Conservation (phyloP, 768 basidiomycete species). For the Solioccasus polychromus region DNA sequence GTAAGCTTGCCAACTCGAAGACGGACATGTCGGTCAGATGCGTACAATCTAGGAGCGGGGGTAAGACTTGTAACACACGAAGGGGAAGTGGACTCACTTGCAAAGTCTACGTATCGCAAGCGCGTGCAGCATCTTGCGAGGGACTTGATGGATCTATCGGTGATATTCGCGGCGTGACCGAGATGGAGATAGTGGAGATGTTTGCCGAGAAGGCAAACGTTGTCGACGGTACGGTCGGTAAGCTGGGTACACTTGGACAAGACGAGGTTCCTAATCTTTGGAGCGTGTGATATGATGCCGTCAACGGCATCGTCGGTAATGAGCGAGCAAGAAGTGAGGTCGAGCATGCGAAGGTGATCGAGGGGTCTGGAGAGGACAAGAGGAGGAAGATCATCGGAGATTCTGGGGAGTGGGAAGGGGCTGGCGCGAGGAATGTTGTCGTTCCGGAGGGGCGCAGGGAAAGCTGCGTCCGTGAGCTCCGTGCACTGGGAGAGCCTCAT, state of each 20-base stretch:
- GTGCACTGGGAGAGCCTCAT: slow-evolving; percentile 80
- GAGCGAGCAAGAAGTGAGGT: slow-evolving; percentile 80
- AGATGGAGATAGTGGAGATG: slow-evolving; percentile 93
- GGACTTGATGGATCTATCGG: slow-evolving; percentile 80
- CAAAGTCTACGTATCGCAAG: slow-evolving; percentile 93
- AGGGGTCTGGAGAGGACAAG: slow-evolving; percentile 62
- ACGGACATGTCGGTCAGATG: slow-evolving; percentile 92
- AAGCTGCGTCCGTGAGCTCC: slow-evolving; percentile 77
- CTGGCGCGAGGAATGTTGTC: slow-evolving; percentile 34
- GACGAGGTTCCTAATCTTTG: slow-evolving; percentile 82
- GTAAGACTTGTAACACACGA: slow-evolving; percentile 1
- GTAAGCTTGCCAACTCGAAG: slow-evolving; percentile 82
- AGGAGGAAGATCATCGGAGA: slow-evolving; percentile 52
- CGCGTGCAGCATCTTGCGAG: slow-evolving; percentile 87
- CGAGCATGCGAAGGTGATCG: slow-evolving; percentile 89
- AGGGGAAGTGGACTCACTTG: slow-evolving; percentile 56
- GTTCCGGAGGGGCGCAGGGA: slow-evolving; percentile 65
- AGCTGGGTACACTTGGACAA: slow-evolving; percentile 79
- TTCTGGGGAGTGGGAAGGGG: slow-evolving; percentile 40
- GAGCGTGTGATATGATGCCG: slow-evolving; percentile 76
- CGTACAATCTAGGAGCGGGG: slow-evolving; percentile 61
- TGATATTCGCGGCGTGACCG: slow-evolving; percentile 87
- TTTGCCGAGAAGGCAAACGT: slow-evolving; percentile 84
- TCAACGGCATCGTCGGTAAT: slow-evolving; percentile 84
- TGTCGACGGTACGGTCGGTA: slow-evolving; percentile 80